A percentile compares a stretch with the other conserved stretches of the same genome.
phyloP scores from a whole-genome alignment of 2,329 filamentous ascomycete species.

The Claviceps lovelessii region DNA sequence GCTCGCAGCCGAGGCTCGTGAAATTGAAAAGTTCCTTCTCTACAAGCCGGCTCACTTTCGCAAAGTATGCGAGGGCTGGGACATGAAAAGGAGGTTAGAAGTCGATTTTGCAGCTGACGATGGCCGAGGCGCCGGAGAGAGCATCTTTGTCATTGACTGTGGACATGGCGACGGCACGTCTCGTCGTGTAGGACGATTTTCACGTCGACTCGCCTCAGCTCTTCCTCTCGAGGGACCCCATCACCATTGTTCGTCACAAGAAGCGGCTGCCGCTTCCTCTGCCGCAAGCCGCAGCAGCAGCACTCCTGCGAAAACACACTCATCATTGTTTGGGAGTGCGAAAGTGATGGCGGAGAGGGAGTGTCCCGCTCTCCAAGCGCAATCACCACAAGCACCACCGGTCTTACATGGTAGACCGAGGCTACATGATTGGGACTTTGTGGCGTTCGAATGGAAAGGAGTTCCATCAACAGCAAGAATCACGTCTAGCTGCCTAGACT shows the following conservation, averaged over 20 bases:
- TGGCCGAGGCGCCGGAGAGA: constrained; percentile 61
- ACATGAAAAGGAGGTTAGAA: constrained; percentile 74
- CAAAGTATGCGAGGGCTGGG: constrained; percentile 69
- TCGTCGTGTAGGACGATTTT: constrained; percentile 30
- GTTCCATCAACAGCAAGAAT: constrained; percentile 46
- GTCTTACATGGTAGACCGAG: constrained; percentile 4
- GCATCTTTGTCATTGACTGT: constrained; percentile 58
- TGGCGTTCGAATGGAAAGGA: constrained; percentile 35
- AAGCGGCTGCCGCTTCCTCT: neutral
- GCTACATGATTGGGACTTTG: constrained; percentile 19
- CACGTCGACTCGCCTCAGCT: constrained; percentile 17
- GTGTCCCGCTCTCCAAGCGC: constrained; percentile 8
- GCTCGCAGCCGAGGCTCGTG: constrained; percentile 59
- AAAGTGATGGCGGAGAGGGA: neutral
- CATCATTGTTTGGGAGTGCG: constrained; percentile 19
- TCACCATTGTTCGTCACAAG: constrained; percentile 1
- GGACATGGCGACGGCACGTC: constrained; percentile 47
- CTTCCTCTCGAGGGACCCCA: constrained; percentile 4
- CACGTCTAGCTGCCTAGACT: constrained; percentile 57
- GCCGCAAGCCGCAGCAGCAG: neutral
- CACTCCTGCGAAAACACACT: constrained; percentile 2
- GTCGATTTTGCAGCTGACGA: constrained; percentile 83
- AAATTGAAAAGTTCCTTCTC: constrained; percentile 63
- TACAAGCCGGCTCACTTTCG: constrained; percentile 67
- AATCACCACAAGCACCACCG: constrained; percentile 6